Evolutionary conservation across 2,329 filamentous ascomycete genomes (phyloP).

Genomic region (Fusarium sp.): DNA sequence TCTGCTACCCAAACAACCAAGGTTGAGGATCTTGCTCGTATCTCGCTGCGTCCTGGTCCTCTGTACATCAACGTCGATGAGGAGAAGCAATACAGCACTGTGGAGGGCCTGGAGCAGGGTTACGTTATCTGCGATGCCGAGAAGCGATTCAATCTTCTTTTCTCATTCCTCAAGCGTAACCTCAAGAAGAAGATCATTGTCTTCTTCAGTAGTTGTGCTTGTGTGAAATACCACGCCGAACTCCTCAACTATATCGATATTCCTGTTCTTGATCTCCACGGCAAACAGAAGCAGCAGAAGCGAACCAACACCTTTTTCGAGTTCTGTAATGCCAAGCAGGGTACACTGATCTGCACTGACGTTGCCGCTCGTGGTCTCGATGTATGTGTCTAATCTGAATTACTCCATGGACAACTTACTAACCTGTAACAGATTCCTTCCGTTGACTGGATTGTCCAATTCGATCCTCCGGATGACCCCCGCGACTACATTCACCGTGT

Average conservation of each 20-base stretch:
- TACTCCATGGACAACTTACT: neutral
- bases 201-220: slow-evolving; percentile 92
- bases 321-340: slow-evolving; percentile 80
- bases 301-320: slow-evolving; percentile 99
- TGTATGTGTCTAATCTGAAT: slow-evolving; percentile 56
- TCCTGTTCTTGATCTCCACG: slow-evolving; percentile 85
- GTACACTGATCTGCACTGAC: slow-evolving; percentile 94
- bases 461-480: slow-evolving; percentile 92
- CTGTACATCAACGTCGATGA: slow-evolving; percentile 98
- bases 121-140: slow-evolving; percentile 95
- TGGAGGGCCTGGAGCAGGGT: slow-evolving; percentile 93
- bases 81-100: slow-evolving; percentile 87
- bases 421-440: slow-evolving; percentile 74
- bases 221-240: slow-evolving; percentile 95
- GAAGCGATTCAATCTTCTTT: slow-evolving; percentile 91
- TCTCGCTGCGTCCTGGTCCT: slow-evolving; percentile 89
- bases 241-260: slow-evolving; percentile 98
- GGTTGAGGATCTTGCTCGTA: slow-evolving; percentile 94
- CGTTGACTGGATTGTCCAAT: slow-evolving; percentile 97
- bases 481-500: slow-evolving; percentile 96
- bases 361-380: slow-evolving; percentile 95
- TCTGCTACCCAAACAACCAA: slow-evolving; percentile 98
- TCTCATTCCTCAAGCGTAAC: slow-evolving; percentile 90
- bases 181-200: slow-evolving; percentile 97
- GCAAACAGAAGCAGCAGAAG: slow-evolving; percentile 98